Conservation (phyloP, 345 rosid species). For the Clausena lansium region DNA sequence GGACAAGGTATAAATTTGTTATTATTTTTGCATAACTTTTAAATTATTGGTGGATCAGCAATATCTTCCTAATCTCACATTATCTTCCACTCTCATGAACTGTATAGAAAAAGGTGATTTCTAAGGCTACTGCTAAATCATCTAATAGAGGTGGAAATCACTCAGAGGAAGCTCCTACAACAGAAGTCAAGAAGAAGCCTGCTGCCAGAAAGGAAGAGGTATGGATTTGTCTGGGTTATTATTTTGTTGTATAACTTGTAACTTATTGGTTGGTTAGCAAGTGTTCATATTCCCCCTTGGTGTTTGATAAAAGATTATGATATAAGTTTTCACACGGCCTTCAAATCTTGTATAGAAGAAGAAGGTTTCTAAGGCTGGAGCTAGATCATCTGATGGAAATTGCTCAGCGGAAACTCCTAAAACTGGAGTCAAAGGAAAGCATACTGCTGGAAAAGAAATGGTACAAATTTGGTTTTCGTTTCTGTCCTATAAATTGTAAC, state of each 20-base stretch:
- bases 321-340: not conserved
- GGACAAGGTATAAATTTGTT: slow-evolving; percentile 37
- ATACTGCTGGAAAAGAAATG: slow-evolving; percentile 39
- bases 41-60: slow-evolving; percentile 2
- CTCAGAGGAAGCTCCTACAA: slow-evolving; percentile 33
- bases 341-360: slow-evolving; percentile 29
- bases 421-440: slow-evolving; percentile 37
- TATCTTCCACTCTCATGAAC: slow-evolving; percentile 4
- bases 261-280: slow-evolving; percentile 2
- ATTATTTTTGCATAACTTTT: not conserved
- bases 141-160: slow-evolving; percentile 20
- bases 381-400: slow-evolving; percentile 27
- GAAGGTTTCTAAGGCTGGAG: slow-evolving; percentile 19
- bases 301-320: slow-evolving; percentile 1
- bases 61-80: not conserved
- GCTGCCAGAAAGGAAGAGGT: slow-evolving; percentile 47
- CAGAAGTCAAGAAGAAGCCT: slow-evolving; percentile 35
- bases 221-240: slow-evolving; percentile 3
- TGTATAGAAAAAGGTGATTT: slow-evolving; percentile 35
- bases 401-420: slow-evolving; percentile 30
- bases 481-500: not conserved
- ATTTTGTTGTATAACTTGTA: not conserved
- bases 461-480: slow-evolving; percentile 22
- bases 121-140: slow-evolving; percentile 22
- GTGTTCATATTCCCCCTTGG: not conserved